These are phyloP conservation scores for Isoetes engelmannii DNA, from an alignment of 83 land plant species.

Conservation along the genomic window DNA sequence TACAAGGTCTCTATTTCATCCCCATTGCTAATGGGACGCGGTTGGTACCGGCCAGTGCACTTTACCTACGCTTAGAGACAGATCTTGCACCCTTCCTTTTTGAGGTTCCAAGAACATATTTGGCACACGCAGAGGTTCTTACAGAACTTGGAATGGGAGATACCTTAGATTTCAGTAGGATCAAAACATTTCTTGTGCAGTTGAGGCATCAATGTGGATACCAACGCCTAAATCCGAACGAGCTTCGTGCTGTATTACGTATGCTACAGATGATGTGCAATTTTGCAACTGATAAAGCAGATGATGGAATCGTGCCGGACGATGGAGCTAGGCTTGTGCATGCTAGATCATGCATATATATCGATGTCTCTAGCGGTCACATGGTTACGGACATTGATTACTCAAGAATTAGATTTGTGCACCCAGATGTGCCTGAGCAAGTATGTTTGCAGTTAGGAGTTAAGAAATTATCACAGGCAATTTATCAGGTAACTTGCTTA, in stretches of 20 bases:
- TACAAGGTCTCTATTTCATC: conserved; percentile 61
- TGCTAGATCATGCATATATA: conserved; percentile 82
- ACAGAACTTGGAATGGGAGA: conserved; percentile 79
- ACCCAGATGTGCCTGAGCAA: conserved; percentile 58
- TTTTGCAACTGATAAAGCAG: conserved; percentile 20
- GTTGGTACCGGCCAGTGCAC: conserved; percentile 56
- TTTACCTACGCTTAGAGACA: conserved; percentile 58
- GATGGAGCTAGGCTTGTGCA: conserved; percentile 80
- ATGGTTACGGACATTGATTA: conserved; percentile 59
- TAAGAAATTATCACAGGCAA: conserved; percentile 79
- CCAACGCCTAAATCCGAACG: conserved; percentile 91
- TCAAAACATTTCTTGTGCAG: conserved; percentile 49
- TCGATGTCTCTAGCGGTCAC: conserved; percentile 64
- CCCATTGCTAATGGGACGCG: conserved; percentile 97
- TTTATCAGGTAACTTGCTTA: conserved; percentile 57
- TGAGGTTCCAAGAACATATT: conserved; percentile 69
- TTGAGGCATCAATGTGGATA: conserved; percentile 71
- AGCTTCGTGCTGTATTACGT: conserved; percentile 77
- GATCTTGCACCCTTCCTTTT: conserved; percentile 87
- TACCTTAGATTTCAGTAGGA: conserved; percentile 45
- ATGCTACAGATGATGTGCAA: conserved; percentile 61
- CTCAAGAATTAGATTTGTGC: conserved; percentile 76
- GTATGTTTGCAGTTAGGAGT: conserved; percentile 55
- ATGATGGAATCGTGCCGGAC: conserved; percentile 78
- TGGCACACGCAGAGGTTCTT: conserved; percentile 70